Evolutionary conservation across 2,329 filamentous ascomycete genomes (phyloP), one percentile per base, ranked within the genome.

Genomic region (Botryosphaeria agaves): DNA sequence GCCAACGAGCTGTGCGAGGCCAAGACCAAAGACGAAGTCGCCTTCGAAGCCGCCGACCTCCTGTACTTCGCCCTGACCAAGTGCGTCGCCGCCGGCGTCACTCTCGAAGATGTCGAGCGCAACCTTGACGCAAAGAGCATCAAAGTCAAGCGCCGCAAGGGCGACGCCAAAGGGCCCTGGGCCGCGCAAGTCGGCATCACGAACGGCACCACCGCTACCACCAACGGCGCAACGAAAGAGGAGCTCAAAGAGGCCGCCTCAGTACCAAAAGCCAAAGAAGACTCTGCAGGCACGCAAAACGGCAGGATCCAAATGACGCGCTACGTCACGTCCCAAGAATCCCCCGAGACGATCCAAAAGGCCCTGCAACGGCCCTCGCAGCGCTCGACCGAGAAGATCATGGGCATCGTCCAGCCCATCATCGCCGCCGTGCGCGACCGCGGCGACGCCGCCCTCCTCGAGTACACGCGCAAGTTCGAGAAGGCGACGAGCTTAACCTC

Each of bases 391-490:
- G 87, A 95, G 14, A 72, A 80, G 34, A 94, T 98, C 41, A 75
- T 95, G 59, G 75, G 75, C 38, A 87, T 95, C 31, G 82, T 93
- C 35, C 73, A 71, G 20, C 89, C 89, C 1, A 98, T 98, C 44
- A 83, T 98, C 46, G 73, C 87, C 34, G 80, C 85, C 28, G 78
- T 98, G 32, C 79, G 76, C 33, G 66, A 71, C 26, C 72, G 80
- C 19, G 89, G 89, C 31, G 89, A 98, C 55, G 77, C 77, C 44
- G 85, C 83, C 3, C 66, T 98, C 15, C 67, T 98, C 26, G 77
- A 80, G 30, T 95, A 93, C 55, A 95, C 89, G 1, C 85, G 94
- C 67, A 93, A 91, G 54, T 98, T 98, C 43, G 89, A 98, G 51
- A 93, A 87, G 59, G 89, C 87, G 1, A 92, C 82, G 1, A 87